phyloP scores from a whole-genome alignment of 495 filamentous ascomycete species.

The Aspergillus biplanus region DNA sequence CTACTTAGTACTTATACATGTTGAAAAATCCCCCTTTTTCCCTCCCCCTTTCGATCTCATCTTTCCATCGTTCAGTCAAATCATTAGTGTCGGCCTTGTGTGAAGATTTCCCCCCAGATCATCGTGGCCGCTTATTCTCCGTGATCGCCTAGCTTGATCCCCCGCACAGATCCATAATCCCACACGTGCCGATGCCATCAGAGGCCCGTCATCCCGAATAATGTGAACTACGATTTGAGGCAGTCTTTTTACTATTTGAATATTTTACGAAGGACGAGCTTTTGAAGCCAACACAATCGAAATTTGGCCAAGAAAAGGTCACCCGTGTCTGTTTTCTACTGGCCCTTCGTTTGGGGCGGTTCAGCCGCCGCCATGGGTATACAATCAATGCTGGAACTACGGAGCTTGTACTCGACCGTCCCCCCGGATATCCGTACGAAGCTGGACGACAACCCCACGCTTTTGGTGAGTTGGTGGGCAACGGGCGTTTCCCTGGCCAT shows the following conservation, averaged over 20 bases:
- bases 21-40: background rate
- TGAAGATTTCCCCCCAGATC: background rate
- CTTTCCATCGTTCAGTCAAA: background rate
- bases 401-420: constrained; percentile 33
- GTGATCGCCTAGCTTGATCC: constrained; percentile 13
- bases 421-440: constrained; percentile 61
- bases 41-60: background rate
- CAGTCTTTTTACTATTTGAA: background rate
- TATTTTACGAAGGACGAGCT: background rate
- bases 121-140: constrained; percentile 9
- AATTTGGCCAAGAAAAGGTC: background rate
- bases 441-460: constrained; percentile 68
- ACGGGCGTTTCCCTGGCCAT: constrained; percentile 79
- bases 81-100: background rate
- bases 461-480: constrained; percentile 95
- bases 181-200: constrained; percentile 13
- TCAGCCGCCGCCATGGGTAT: constrained; percentile 27
- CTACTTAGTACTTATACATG: background rate
- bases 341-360: constrained; percentile 40
- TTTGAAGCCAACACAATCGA: background rate
- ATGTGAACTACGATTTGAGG: constrained; percentile 9
- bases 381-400: constrained; percentile 27
- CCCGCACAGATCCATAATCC: constrained; percentile 2
- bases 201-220: constrained; percentile 11
- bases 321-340: constrained; percentile 10